These are phyloP conservation scores for Irpex sp. DNA, from an alignment of 1,284 basidiomycete species.

Conservation along the genomic window DNA sequence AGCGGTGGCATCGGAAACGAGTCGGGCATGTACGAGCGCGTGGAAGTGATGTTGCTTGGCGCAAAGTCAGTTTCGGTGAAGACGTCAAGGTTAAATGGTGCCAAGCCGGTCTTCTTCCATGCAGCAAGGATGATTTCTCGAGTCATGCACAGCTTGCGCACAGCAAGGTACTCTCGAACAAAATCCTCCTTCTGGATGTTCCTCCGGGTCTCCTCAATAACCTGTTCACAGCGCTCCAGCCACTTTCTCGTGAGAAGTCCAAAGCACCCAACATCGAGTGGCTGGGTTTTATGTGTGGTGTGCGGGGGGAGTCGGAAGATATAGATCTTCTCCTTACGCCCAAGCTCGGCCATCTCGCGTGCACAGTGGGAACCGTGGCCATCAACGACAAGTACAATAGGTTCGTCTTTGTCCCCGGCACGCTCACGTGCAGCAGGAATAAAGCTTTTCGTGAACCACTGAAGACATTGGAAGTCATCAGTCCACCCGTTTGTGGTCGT, in stretches of 20 bases:
- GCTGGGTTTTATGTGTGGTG: conserved; percentile 34
- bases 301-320: conserved; percentile 33
- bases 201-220: background rate
- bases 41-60: background rate
- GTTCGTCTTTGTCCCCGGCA: background rate
- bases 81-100: conserved; percentile 10
- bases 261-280: conserved; percentile 35
- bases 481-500: conserved; percentile 37
- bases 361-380: conserved; percentile 31
- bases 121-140: conserved; percentile 6
- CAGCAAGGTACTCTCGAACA: conserved; percentile 12
- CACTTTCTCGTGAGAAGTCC: conserved; percentile 7
- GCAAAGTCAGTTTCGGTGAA: conserved; percentile 11
- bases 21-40: no score
- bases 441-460: conserved; percentile 32
- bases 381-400: conserved; percentile 22
- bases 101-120: conserved; percentile 10
- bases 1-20: no score
- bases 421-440: conserved; percentile 20
- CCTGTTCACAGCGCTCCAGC: conserved; percentile 5
- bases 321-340: conserved; percentile 22
- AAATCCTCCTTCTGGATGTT: conserved; percentile 5
- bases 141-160: conserved; percentile 7
- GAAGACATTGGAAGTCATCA: conserved; percentile 24
- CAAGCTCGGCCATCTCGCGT: conserved; percentile 18